Evolutionary conservation across 2,329 filamentous ascomycete species (phyloP).

Genomic region (Penicillium sumatraense): DNA sequence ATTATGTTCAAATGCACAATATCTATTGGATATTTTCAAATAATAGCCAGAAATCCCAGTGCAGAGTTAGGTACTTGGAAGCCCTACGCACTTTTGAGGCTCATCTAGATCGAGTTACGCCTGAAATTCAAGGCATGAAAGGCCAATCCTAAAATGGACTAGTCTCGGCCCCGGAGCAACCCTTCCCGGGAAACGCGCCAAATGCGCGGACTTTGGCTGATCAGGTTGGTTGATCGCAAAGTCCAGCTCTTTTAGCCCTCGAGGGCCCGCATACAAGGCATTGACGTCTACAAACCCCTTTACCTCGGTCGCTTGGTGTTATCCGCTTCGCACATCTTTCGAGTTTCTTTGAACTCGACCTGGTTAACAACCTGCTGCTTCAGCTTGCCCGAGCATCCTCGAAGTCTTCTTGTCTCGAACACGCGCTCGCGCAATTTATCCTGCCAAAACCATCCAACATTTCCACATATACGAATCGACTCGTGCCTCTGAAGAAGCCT

Average conservation of each 20-base stretch:
- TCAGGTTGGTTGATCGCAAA: slow-evolving; percentile 30
- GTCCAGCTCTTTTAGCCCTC: slow-evolving; percentile 19
- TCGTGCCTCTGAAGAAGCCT: neutral
- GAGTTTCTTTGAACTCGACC: neutral
- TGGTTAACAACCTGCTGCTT: slow-evolving; percentile 1
- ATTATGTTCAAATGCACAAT: too few species aligned
- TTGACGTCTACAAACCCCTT: slow-evolving; percentile 19
- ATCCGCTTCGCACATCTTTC: neutral
- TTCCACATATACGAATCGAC: neutral
- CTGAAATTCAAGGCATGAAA: slow-evolving; percentile 4
- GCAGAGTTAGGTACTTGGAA: neutral
- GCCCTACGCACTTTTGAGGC: neutral
- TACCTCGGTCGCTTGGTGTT: slow-evolving; percentile 10
- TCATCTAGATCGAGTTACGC: neutral
- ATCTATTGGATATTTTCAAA: too few species aligned
- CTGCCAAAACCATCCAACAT: neutral
- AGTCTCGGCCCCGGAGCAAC: slow-evolving; percentile 15
- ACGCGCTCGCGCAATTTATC: slow-evolving; percentile 18
- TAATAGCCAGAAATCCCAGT: too few species aligned
- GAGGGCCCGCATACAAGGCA: slow-evolving; percentile 23
- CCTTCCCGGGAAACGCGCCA: slow-evolving; percentile 32
- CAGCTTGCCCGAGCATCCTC: slow-evolving; percentile 20
- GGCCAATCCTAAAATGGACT: slow-evolving; percentile 1
- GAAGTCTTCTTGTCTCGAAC: slow-evolving; percentile 10
- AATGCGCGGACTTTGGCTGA: slow-evolving; percentile 33